These are phyloP conservation scores for Solanum ossicruentum DNA, from an alignment of 257 asterid genomes.

Conservation along the genomic window DNA sequence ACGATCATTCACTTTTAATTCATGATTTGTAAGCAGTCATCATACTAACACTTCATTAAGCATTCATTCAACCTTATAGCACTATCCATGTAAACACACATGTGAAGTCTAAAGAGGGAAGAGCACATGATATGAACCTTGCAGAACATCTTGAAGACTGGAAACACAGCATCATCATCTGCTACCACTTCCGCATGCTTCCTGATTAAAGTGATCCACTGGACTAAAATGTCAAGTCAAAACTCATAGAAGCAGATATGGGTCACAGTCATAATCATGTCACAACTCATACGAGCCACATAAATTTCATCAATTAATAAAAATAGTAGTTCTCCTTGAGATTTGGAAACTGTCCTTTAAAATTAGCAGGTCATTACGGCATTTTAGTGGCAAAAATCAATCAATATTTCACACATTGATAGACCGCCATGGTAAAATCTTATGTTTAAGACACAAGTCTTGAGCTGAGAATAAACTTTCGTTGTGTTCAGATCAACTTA, in stretches of 20 bases:
- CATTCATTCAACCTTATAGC: neutral
- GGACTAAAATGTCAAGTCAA: conserved; percentile 13
- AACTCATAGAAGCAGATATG: neutral
- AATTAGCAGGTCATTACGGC: neutral
- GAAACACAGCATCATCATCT: conserved; percentile 56
- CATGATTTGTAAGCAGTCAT: no score
- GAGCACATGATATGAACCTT: conserved; percentile 32
- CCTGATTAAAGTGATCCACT: conserved; percentile 89
- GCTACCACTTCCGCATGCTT: conserved; percentile 71
- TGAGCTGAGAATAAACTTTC: neutral
- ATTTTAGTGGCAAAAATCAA: neutral
- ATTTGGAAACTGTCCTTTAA: neutral
- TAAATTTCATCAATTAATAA: neutral
- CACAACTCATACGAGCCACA: neutral
- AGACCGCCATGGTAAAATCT: neutral
- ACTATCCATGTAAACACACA: neutral
- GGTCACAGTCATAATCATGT: neutral
- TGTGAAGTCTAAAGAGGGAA: neutral
- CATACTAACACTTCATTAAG: neutral
- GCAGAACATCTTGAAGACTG: conserved; percentile 66
- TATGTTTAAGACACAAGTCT: neutral
- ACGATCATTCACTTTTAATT: no score
- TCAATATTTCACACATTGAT: neutral
- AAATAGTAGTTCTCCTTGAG: neutral
- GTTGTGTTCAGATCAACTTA: neutral